Evolutionary conservation across 2,329 filamentous ascomycete genomes (phyloP).

Genomic region (Venturiaceae sp.): DNA sequence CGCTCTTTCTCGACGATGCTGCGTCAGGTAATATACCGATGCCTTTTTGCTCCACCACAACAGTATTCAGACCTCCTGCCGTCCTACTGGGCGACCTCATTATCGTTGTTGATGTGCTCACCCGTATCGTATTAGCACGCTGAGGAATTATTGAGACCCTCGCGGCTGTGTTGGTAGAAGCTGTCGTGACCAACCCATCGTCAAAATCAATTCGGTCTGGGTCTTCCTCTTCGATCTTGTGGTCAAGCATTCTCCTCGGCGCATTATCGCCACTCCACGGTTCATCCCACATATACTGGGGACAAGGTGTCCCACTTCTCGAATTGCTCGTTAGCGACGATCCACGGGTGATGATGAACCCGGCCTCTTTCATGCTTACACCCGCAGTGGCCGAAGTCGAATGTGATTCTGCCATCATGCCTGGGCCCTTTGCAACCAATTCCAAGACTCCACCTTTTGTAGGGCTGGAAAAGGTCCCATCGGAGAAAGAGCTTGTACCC

Average conservation of each 20-base stretch:
- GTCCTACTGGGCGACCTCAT: background rate
- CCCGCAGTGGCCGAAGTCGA: background rate
- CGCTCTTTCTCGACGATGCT: background rate
- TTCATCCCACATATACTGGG: constrained; percentile 1
- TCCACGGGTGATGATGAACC: background rate
- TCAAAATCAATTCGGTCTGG: background rate
- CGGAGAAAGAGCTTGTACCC: background rate
- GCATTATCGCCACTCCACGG: background rate
- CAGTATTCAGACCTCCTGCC: too few relatives aligned
- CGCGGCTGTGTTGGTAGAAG: background rate
- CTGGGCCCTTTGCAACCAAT: background rate
- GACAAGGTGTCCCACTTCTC: background rate
- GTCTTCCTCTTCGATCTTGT: background rate
- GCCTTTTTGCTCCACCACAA: background rate
- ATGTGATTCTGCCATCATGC: background rate
- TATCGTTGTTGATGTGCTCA: background rate
- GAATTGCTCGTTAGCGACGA: background rate
- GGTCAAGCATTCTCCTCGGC: background rate
- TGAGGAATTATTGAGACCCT: background rate
- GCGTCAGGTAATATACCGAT: background rate
- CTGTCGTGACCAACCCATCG: background rate
- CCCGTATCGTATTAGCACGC: background rate
- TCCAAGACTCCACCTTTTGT: background rate
- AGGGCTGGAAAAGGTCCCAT: background rate
- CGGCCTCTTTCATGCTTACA: background rate